phyloP scores from a whole-genome alignment of 2,329 filamentous ascomycete species.

The Arthrocladium fulminans region DNA sequence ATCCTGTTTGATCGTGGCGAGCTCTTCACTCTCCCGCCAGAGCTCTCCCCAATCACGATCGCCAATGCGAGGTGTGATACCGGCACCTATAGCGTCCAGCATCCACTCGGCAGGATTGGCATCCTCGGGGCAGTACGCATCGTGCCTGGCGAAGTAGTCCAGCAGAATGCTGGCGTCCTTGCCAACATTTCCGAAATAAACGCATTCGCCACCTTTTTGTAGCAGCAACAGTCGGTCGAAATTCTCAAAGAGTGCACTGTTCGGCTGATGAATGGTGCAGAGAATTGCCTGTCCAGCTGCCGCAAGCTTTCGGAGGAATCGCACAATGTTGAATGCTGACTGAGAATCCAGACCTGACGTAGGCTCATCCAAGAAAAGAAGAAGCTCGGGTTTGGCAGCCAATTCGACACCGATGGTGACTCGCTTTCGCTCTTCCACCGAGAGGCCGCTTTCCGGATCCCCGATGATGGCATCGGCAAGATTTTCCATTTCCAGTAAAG shows the following conservation, averaged over 20 bases:
- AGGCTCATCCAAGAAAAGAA: slow-evolving; percentile 56
- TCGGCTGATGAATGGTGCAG: slow-evolving; percentile 87
- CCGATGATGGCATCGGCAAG: slow-evolving; percentile 60
- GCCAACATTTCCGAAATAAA: slow-evolving; percentile 81
- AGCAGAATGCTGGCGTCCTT: slow-evolving; percentile 63
- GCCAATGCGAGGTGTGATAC: slow-evolving; percentile 62
- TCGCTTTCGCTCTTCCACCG: slow-evolving; percentile 42
- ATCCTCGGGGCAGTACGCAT: slow-evolving; percentile 43
- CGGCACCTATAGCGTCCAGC: slow-evolving; percentile 60
- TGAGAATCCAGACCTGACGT: slow-evolving; percentile 60
- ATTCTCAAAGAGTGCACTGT: slow-evolving; percentile 75
- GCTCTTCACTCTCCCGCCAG: slow-evolving; percentile 65
- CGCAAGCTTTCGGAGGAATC: slow-evolving; percentile 53
- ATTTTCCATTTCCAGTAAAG: slow-evolving; percentile 56
- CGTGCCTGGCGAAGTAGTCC: slow-evolving; percentile 48
- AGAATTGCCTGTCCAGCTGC: slow-evolving; percentile 76
- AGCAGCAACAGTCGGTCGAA: slow-evolving; percentile 76
- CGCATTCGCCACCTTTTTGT: slow-evolving; percentile 66
- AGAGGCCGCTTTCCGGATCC: slow-evolving; percentile 50
- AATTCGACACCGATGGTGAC: slow-evolving; percentile 55
- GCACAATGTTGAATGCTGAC: slow-evolving; percentile 57
- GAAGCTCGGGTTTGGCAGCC: slow-evolving; percentile 50
- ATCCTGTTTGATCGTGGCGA: slow-evolving; percentile 55
- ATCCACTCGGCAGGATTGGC: slow-evolving; percentile 47
- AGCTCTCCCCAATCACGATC: slow-evolving; percentile 71